These are phyloP conservation scores for Yamadazyma tumulicola DNA, from an alignment of 805 yeast species.

Conservation along the genomic window DNA sequence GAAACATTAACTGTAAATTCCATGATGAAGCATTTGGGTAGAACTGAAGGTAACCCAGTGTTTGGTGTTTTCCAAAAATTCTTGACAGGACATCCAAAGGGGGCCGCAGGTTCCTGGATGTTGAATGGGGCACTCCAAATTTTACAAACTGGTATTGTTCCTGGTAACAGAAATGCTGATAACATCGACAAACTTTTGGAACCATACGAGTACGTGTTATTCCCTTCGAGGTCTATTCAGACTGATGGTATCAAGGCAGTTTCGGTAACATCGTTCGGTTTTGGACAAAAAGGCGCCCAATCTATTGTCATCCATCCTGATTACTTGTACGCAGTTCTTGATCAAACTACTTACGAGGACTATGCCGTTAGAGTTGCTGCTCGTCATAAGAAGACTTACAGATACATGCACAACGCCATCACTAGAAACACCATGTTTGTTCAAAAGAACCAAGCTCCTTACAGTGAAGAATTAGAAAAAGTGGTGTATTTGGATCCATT, in stretches of 20 bases:
- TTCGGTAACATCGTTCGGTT: conserved; percentile 95
- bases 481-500: conserved; percentile 94
- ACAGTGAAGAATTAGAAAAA: conserved; percentile 81
- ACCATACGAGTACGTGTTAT: conserved; percentile 82
- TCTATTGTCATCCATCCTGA: conserved; percentile 91
- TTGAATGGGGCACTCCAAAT: conserved; percentile 96
- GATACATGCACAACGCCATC: conserved; percentile 94
- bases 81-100: conserved; percentile 99
- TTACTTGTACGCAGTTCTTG: conserved; percentile 82
- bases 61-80: conserved; percentile 98
- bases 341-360: conserved; percentile 63
- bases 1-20: conserved; percentile 87
- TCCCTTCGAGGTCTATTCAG: conserved; percentile 89
- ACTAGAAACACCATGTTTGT: conserved; percentile 87
- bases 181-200: conserved; percentile 83
- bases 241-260: conserved; percentile 98
- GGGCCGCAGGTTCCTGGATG: conserved; percentile 99
- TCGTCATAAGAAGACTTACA: conserved; percentile 86
- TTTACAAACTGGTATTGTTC: conserved; percentile 87
- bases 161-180: conserved; percentile 99
- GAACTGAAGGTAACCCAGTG: conserved; percentile 97
- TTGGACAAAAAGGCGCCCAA: conserved; percentile 99
- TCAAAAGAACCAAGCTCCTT: conserved; percentile 93
- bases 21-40: conserved; percentile 94
- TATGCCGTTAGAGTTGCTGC: conserved; percentile 68